Percentiles rank a stretch among this genome's conserved stretches.
phyloP scores from a whole-genome alignment of 441 rosid genomes.

The Gossypium davidsonii region DNA sequence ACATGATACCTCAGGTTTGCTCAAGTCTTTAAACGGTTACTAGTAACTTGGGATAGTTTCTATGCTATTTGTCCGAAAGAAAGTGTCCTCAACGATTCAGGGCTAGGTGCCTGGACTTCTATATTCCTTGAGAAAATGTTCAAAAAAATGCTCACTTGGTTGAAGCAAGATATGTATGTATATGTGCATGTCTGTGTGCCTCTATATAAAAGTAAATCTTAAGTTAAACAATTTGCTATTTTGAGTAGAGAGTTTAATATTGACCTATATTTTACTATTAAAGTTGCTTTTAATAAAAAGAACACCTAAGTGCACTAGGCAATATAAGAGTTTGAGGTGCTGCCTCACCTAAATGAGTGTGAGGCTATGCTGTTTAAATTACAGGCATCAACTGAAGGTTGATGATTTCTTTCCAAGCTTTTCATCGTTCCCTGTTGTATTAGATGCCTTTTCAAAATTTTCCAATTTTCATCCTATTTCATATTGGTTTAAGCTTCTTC shows the following conservation, averaged over 20 bases:
- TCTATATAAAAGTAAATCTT: neutral
- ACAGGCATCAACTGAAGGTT: neutral
- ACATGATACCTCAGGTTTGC: slow-evolving; percentile 83
- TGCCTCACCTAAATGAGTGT: neutral
- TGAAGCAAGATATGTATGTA: neutral
- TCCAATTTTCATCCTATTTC: slow-evolving; percentile 4
- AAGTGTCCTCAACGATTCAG: neutral
- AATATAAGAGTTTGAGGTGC: neutral
- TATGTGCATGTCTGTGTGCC: neutral
- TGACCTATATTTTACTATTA: neutral
- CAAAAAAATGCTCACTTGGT: neutral
- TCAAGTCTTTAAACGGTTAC: slow-evolving; percentile 6
- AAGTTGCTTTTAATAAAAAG: neutral
- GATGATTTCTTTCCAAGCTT: neutral
- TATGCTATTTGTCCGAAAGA: neutral
- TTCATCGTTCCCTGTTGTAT: neutral
- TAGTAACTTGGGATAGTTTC: neutral
- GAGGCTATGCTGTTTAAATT: neutral
- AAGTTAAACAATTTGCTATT: neutral
- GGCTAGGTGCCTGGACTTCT: neutral
- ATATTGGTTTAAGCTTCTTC: slow-evolving; percentile 2
- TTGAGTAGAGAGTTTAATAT: neutral
- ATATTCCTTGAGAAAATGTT: neutral
- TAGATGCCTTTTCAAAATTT: neutral
- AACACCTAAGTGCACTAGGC: neutral